Evolutionary conservation across 2,329 filamentous ascomycete genomes (phyloP).

Genomic region (Lachnellula suecica): DNA sequence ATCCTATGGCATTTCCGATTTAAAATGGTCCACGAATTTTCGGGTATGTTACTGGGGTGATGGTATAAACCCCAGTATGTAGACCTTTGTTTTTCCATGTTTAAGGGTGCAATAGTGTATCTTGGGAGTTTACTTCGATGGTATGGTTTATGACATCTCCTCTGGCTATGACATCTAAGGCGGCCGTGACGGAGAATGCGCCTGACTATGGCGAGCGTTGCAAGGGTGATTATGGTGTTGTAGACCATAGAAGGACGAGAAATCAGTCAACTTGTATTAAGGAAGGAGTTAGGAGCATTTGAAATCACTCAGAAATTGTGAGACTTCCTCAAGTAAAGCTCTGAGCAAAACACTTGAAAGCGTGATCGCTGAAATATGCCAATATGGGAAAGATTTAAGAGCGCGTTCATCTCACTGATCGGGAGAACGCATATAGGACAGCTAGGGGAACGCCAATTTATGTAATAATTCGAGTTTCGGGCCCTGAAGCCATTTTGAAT

Average conservation of each 20-base stretch:
- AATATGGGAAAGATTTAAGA: too few relatives aligned
- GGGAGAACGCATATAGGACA: conserved; percentile 59
- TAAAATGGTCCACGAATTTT: conserved; percentile 65
- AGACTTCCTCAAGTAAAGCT: too few relatives aligned
- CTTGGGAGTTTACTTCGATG: conserved; percentile 67
- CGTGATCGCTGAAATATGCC: too few relatives aligned
- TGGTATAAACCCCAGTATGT: conserved; percentile 59
- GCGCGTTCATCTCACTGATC: too few relatives aligned
- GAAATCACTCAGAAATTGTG: too few relatives aligned
- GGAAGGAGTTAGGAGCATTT: too few relatives aligned
- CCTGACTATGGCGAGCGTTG: conserved; percentile 59
- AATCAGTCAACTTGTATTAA: too few relatives aligned
- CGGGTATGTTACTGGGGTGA: conserved; percentile 51
- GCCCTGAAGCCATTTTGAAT: too few relatives aligned
- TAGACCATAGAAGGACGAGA: too few relatives aligned
- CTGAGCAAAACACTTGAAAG: too few relatives aligned
- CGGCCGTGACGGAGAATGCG: conserved; percentile 55
- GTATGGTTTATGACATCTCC: conserved; percentile 64
- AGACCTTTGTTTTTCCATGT: conserved; percentile 50
- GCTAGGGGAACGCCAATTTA: conserved; percentile 58
- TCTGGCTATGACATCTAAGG: conserved; percentile 57
- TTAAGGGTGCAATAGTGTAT: conserved; percentile 61
- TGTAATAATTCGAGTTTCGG: too few relatives aligned
- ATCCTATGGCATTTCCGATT: conserved; percentile 65
- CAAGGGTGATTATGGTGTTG: conserved; percentile 59